Evolutionary conservation across 176 grass and related monocot species (phyloP).

Genomic region (Zea mays): DNA sequence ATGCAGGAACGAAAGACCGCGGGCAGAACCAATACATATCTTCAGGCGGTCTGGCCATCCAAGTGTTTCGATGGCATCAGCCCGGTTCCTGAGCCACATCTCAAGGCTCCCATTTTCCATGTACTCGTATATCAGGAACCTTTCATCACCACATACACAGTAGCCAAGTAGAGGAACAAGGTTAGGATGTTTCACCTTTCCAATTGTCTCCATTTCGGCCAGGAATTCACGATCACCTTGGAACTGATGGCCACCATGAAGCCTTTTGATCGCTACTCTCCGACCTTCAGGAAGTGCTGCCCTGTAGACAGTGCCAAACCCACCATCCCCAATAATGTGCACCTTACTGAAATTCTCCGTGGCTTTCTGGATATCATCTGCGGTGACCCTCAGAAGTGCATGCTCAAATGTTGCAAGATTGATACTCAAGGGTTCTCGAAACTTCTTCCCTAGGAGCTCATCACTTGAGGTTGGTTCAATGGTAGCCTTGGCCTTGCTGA

Average conservation of each 20-base stretch:
- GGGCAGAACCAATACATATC: conserved; percentile 83
- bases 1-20: conserved; percentile 83
- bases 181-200: conserved; percentile 93
- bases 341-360: conserved; percentile 94
- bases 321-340: conserved; percentile 89
- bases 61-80: conserved; percentile 79
- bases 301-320: conserved; percentile 90
- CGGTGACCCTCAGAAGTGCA: conserved; percentile 74
- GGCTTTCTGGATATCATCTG: conserved; percentile 82
- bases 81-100: conserved; percentile 76
- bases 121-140: conserved; percentile 95
- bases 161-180: conserved; percentile 93
- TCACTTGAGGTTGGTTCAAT: conserved; percentile 79
- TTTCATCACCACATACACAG: conserved; percentile 87
- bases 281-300: conserved; percentile 66
- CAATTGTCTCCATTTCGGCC: conserved; percentile 97
- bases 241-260: conserved; percentile 83
- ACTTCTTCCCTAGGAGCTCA: conserved; percentile 81
- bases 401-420: conserved; percentile 94
- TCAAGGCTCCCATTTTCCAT: conserved; percentile 97
- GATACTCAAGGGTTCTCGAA: conserved; percentile 84
- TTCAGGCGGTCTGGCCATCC: conserved; percentile 86
- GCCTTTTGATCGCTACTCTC: conserved; percentile 84
- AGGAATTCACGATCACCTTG: conserved; percentile 85
- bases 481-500: conserved; percentile 54